Conservation (phyloP, 345 rosid genomes). For the Physaria fendleri region DNA sequence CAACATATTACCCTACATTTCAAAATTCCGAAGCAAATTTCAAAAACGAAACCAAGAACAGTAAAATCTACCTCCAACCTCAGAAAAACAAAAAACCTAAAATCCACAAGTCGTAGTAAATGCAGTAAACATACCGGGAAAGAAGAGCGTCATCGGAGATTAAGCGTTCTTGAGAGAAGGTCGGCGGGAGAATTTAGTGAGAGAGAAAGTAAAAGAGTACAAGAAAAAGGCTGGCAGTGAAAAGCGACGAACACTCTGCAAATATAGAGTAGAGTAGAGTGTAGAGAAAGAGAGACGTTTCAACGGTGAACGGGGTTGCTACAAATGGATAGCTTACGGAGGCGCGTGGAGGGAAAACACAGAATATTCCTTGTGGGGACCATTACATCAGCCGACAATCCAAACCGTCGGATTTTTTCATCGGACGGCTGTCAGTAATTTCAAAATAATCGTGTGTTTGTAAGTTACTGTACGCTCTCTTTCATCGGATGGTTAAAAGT, state of each 20-base stretch:
- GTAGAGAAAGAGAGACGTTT: slow-evolving; percentile 14
- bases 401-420: slow-evolving; percentile 6
- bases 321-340: slow-evolving; percentile 23
- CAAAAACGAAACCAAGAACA: background rate
- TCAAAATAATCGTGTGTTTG: slow-evolving; percentile 3
- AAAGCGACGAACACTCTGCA: slow-evolving; percentile 33
- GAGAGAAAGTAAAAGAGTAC: background rate
- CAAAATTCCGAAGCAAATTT: background rate
- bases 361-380: background rate
- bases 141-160: background rate
- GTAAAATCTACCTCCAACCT: background rate
- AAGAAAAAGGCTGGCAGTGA: slow-evolving; percentile 26
- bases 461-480: background rate
- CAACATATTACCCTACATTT: background rate
- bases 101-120: background rate
- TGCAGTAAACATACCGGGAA: background rate
- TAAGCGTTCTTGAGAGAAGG: background rate
- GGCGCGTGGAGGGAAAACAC: too few relatives aligned
- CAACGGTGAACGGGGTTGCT: slow-evolving; percentile 22
- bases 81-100: background rate
- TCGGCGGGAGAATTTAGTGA: slow-evolving; percentile 20
- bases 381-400: background rate
- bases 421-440: too few relatives aligned
- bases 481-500: slow-evolving; percentile 6
- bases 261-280: slow-evolving; percentile 19